Evolutionary conservation across 306 rosid genomes (phyloP).

Genomic region (Lathyrus oleraceus): DNA sequence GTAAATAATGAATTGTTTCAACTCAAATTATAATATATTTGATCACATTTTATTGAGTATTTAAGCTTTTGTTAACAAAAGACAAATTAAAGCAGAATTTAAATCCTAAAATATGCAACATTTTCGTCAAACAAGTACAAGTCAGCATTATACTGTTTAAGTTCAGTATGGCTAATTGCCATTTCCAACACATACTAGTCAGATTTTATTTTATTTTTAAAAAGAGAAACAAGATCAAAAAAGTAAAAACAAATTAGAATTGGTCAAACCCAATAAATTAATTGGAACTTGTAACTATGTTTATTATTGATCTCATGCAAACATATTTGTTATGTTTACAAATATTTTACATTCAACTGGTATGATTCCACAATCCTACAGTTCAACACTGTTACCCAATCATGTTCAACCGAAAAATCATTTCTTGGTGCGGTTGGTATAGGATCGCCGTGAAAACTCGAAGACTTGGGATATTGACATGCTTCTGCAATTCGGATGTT

Average conservation of each 20-base stretch:
- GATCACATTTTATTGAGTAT: conserved; percentile 2
- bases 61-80: neutral
- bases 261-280: neutral
- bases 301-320: neutral
- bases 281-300: neutral
- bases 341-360: neutral
- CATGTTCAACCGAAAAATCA: neutral
- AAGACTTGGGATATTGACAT: neutral
- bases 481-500: neutral
- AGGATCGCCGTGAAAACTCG: neutral
- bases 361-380: neutral
- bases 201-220: neutral
- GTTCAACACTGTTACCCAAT: neutral
- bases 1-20: neutral
- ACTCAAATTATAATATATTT: neutral
- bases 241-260: neutral
- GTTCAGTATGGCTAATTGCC: neutral
- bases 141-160: conserved; percentile 9
- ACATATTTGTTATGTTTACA: neutral
- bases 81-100: neutral
- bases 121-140: neutral
- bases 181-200: neutral
- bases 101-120: conserved; percentile 12
- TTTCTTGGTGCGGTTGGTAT: neutral
- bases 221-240: neutral